Conservation (phyloP, 2,329 filamentous ascomycete species). For the Verticillium albo-atrum region DNA sequence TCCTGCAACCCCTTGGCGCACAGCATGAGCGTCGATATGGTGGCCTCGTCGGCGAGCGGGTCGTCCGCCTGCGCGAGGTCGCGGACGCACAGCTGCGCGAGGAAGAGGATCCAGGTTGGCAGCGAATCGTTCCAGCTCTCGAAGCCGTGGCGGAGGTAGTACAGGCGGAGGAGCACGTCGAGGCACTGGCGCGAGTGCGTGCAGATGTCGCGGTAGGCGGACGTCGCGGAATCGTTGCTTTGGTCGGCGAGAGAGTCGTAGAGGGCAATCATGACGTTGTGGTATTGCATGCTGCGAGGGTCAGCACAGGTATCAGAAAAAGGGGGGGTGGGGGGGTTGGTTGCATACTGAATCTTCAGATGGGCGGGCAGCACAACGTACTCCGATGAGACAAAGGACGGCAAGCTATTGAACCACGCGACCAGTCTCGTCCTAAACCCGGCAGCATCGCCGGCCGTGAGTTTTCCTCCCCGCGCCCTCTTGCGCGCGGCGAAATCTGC, state of each 20-base stretch:
- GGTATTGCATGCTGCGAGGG: conserved; percentile 27
- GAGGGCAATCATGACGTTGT: conserved; percentile 26
- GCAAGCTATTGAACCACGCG: conserved; percentile 22
- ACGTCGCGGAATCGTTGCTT: background rate
- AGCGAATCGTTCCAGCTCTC: conserved; percentile 13
- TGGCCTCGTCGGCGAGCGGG: conserved; percentile 8
- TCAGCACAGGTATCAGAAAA: background rate
- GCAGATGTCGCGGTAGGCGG: background rate
- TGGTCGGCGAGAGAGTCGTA: conserved; percentile 18
- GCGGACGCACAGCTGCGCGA: conserved; percentile 16
- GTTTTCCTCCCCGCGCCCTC: conserved; percentile 3
- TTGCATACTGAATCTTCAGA: conserved; percentile 27
- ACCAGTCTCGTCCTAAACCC: conserved; percentile 14
- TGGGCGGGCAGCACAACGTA: conserved; percentile 26
- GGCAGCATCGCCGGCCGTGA: conserved; percentile 16
- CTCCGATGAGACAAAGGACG: conserved; percentile 17
- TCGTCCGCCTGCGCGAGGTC: conserved; percentile 8
- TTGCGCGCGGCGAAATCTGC: conserved; percentile 5
- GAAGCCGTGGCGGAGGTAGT: conserved; percentile 26
- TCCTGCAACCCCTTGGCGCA: conserved; percentile 20
- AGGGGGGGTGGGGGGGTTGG: background rate
- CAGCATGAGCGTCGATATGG: conserved; percentile 18
- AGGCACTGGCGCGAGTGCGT: conserved; percentile 11
- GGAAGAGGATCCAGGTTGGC: conserved; percentile 10
- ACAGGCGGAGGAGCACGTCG: conserved; percentile 21